Conservation (phyloP, 176 grass and related monocot genomes). For the Hyparrhenia diplandra region DNA sequence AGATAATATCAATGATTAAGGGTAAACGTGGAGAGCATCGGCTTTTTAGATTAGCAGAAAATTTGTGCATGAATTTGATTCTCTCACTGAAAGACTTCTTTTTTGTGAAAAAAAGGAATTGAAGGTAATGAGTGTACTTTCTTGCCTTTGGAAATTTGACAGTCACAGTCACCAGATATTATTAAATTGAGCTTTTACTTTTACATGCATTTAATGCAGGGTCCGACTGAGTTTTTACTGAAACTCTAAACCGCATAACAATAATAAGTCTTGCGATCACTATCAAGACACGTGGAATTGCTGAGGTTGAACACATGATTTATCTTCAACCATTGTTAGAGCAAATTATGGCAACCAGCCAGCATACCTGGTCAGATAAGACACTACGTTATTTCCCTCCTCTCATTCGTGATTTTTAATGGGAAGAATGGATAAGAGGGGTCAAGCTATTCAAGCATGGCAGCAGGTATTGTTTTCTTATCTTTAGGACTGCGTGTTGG, state of each 20-base stretch:
- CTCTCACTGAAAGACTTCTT: constrained; percentile 97
- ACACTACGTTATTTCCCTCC: constrained; percentile 81
- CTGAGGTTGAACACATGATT: constrained; percentile 94
- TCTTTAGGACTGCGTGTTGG: neutral
- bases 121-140: constrained; percentile 53
- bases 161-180: neutral
- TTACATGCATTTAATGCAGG: constrained; percentile 43
- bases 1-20: constrained; percentile 99
- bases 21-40: constrained; percentile 93
- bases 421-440: constrained; percentile 80
- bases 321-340: constrained; percentile 92
- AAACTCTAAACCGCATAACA: constrained; percentile 97
- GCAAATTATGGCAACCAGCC: constrained; percentile 98
- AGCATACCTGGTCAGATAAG: constrained; percentile 97
- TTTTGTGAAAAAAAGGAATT: constrained; percentile 99
- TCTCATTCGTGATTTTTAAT: constrained; percentile 79
- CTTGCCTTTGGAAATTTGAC: constrained; percentile 9
- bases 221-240: constrained; percentile 97
- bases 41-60: constrained; percentile 95
- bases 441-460: constrained; percentile 90
- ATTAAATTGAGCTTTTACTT: neutral
- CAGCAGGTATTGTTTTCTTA: constrained; percentile 59
- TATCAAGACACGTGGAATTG: constrained; percentile 95
- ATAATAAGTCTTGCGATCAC: constrained; percentile 99
- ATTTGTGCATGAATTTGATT: constrained; percentile 99